Conservation (phyloP, 1,139 yeast genomes). For the Yamadazyma mexicana region DNA sequence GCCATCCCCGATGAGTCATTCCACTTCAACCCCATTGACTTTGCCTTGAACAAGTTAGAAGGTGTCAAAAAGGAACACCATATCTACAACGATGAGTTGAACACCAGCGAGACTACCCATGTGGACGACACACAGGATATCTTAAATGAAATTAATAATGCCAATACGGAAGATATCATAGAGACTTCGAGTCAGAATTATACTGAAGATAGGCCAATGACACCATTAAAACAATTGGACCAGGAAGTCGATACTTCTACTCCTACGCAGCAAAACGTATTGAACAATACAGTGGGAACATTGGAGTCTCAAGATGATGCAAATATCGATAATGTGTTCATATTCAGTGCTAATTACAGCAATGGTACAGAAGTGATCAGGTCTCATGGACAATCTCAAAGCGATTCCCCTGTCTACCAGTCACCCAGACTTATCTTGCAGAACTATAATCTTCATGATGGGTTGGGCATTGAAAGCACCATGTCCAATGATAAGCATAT, state of each 20-base stretch:
- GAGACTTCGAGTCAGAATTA: conserved; percentile 22
- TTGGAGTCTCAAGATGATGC: conserved; percentile 7
- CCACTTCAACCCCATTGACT: conserved; percentile 64
- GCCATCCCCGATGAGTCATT: conserved; percentile 77
- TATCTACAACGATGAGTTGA: conserved; percentile 15
- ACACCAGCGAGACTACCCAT: conserved; percentile 24
- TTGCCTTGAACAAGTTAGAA: conserved; percentile 74
- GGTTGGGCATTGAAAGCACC: conserved; percentile 35
- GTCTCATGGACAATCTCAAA: background rate
- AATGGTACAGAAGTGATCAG: conserved; percentile 6
- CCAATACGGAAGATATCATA: conserved; percentile 40
- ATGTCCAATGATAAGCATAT: conserved; percentile 53
- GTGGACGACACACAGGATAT: conserved; percentile 37
- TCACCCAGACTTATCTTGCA: conserved; percentile 41
- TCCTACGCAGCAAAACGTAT: conserved; percentile 1
- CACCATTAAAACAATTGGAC: conserved; percentile 18
- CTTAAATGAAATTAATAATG: conserved; percentile 42
- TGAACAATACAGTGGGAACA: conserved; percentile 4
- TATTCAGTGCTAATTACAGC: conserved; percentile 16
- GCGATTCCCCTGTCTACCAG: conserved; percentile 10
- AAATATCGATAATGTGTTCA: conserved; percentile 16
- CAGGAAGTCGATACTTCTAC: conserved; percentile 2
- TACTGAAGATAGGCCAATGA: conserved; percentile 30
- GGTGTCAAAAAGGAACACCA: conserved; percentile 46
- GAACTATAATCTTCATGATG: conserved; percentile 32